Evolutionary conservation across 305 asterid species (phyloP).

Genomic region (Fraxinus platypoda): DNA sequence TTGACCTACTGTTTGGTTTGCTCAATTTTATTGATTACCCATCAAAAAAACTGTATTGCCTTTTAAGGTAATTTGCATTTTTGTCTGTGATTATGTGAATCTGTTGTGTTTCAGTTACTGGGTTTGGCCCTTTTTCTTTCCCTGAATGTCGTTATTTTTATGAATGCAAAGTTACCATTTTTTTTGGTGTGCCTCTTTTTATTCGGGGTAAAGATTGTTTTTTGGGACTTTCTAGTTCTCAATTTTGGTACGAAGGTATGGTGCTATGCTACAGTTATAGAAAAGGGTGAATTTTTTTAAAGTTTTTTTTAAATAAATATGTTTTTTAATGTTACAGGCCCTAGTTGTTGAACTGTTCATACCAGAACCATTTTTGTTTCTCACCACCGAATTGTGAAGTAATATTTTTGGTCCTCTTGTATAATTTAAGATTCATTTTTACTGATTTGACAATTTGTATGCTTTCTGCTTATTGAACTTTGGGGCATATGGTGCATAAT

Average conservation of each 20-base stretch:
- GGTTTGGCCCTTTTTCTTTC: neutral
- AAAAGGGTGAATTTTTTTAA: neutral
- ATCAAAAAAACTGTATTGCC: neutral
- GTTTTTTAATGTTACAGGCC: neutral
- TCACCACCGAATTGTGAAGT: neutral
- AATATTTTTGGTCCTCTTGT: neutral
- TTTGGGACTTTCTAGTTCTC: neutral
- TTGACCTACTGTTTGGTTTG: conserved; percentile 27
- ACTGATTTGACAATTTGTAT: neutral
- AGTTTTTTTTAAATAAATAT: neutral
- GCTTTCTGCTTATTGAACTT: neutral
- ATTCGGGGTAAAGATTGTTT: conserved; percentile 9
- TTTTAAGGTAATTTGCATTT: conserved; percentile 15
- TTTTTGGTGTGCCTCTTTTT: neutral
- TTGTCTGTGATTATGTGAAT: neutral
- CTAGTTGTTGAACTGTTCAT: neutral
- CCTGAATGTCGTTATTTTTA: neutral
- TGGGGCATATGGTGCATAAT: neutral
- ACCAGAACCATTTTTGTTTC: neutral
- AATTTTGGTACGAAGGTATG: neutral
- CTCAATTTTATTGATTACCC: conserved; percentile 8
- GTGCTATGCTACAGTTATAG: neutral
- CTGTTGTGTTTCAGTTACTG: neutral
- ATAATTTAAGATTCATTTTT: neutral
- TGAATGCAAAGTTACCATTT: neutral